phyloP scores from a whole-genome alignment of 2,329 filamentous ascomycete species.

The Neopestalotiopsis clavispora region DNA sequence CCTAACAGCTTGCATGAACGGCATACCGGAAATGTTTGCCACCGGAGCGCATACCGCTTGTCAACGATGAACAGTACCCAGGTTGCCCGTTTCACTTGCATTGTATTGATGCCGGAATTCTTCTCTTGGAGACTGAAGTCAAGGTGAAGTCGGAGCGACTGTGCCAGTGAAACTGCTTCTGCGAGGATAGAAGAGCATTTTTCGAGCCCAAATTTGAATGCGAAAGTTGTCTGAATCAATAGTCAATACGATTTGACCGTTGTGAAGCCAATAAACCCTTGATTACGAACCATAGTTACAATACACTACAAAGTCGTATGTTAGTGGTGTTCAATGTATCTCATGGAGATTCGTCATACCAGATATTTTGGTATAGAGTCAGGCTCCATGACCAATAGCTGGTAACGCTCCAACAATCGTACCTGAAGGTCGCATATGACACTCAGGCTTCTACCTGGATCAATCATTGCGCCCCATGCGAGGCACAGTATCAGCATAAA shows the following conservation, averaged over 20 bases:
- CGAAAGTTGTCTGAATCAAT: background rate
- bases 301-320: background rate
- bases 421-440: background rate
- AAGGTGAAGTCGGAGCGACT: background rate
- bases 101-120: background rate
- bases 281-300: background rate
- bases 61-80: background rate
- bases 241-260: background rate
- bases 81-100: background rate
- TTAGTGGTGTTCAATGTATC: background rate
- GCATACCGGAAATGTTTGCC: background rate
- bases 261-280: background rate
- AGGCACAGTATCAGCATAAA: background rate
- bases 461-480: background rate
- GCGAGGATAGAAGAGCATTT: background rate
- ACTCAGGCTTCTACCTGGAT: background rate
- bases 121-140: background rate
- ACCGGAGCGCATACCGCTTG: background rate
- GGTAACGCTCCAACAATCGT: background rate
- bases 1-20: background rate
- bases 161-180: background rate
- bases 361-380: background rate
- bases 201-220: background rate
- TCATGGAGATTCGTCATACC: background rate
- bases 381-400: background rate